Evolutionary conservation across 129 eudicot species (phyloP).

Genomic region (Tanacetum coccineum): DNA sequence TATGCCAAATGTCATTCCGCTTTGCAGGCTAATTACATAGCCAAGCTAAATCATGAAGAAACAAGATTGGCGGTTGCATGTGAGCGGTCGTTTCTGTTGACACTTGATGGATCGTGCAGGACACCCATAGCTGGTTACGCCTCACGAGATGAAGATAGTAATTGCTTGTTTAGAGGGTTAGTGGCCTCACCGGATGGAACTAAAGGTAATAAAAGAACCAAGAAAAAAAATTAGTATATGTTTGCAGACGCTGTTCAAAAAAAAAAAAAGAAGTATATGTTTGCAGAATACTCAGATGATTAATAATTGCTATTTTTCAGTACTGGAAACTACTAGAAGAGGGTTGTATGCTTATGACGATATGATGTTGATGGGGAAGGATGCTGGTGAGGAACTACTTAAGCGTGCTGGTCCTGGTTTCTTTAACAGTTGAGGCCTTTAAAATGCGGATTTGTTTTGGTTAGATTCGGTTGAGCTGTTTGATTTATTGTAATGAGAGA

Average conservation of each 20-base stretch:
- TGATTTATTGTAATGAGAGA: constrained; percentile 10
- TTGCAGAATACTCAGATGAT: background rate
- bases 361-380: constrained; percentile 86
- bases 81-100: constrained; percentile 67
- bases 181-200: constrained; percentile 95
- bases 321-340: constrained; percentile 77
- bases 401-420: constrained; percentile 79
- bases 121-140: constrained; percentile 98
- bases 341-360: constrained; percentile 67
- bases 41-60: constrained; percentile 88
- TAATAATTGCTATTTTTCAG: constrained; percentile 24
- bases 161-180: constrained; percentile 70
- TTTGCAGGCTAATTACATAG: constrained; percentile 66
- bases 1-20: background rate
- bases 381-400: constrained; percentile 94
- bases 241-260: too few species aligned
- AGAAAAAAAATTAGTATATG: background rate
- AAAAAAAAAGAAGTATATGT: background rate
- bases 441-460: constrained; percentile 2
- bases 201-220: constrained; percentile 34
- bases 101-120: constrained; percentile 88
- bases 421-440: constrained; percentile 51
- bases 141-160: constrained; percentile 61
- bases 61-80: constrained; percentile 92
- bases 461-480: constrained; percentile 29